Evolutionary conservation across 1,139 yeast species (phyloP), one percentile per base, ranked within the genome.

Genomic region (Suhomyces bolitotheri): DNA sequence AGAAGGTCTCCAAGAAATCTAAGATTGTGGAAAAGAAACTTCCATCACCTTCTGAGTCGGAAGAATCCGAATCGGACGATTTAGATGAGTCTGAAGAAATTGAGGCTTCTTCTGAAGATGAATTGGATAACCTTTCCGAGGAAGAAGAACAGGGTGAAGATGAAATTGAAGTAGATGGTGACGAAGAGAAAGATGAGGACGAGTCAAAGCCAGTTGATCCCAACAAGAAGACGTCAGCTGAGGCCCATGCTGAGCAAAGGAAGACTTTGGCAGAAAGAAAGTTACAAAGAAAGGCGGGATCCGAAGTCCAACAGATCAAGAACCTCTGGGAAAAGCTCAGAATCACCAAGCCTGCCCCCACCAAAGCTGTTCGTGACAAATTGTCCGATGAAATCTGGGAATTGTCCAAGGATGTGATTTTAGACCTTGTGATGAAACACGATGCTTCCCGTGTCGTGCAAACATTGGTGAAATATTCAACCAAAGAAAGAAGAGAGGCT

Each of bases 371-470:
- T 22, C 81, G 97, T 58, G 85, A 83, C 43, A 82, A 83, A 62
- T 69, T 89, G 33, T 78, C 92, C 54, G 75, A 84, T 49, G 94
- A 90, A 62, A 81, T 87, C 27, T 90, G 97, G 96, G 80, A 74
- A 15, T 73, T 87, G 43, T 71, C 95, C 31, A 76, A 82, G 52
- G 90, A 84, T 53, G 79, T 80, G 33, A 77, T 89, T 38, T 78
- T 78, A 49, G 97, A 90, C 52, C 73, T 92, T 48, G 97, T 90
- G 25, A 62, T 92, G 66, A 90, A 92, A 67, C 98, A 92, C 58
- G 98, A 92, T 71, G 94, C 97, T 12, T 88, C 96, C 20, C 78
- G 98, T 65, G 94, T 92, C 38, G 95, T 92, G 19, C 98, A 92
- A 63, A 89, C 97, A 3, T 74, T 92, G 50, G 82, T 92, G 44